Conservation (phyloP, 2,329 filamentous ascomycete genomes). For the Apiospora arundinis region DNA sequence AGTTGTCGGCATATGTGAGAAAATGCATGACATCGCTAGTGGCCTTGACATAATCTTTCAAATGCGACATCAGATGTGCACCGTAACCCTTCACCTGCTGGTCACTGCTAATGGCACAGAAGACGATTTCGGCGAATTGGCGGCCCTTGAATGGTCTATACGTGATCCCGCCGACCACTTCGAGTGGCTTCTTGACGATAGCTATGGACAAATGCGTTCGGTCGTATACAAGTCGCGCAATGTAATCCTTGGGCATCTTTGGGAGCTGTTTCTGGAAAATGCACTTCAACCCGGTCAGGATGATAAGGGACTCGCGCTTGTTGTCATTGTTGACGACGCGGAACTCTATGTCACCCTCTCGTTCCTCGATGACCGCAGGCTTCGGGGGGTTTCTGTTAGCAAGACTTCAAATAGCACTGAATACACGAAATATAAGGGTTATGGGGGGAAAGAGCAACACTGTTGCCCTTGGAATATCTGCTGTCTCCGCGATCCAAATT, state of each 20-base stretch:
- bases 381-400: slow-evolving; percentile 44
- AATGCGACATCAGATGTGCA: slow-evolving; percentile 95
- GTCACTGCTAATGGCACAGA: slow-evolving; percentile 96
- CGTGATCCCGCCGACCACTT: slow-evolving; percentile 96
- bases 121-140: slow-evolving; percentile 96
- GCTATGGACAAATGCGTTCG: slow-evolving; percentile 95
- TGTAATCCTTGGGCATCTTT: slow-evolving; percentile 99
- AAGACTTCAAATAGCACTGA: slow-evolving; percentile 14
- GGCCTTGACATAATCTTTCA: slow-evolving; percentile 98
- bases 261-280: slow-evolving; percentile 98
- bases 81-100: slow-evolving; percentile 99
- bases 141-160: slow-evolving; percentile 93
- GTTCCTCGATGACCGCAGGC: slow-evolving; percentile 92
- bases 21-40: slow-evolving; percentile 99
- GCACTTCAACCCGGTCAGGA: slow-evolving; percentile 93
- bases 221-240: slow-evolving; percentile 96
- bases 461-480: neutral
- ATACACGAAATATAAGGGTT: neutral
- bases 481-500: neutral
- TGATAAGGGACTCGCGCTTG: slow-evolving; percentile 85
- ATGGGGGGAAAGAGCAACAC: slow-evolving; percentile 6
- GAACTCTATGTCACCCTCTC: slow-evolving; percentile 93
- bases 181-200: slow-evolving; percentile 94
- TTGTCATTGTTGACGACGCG: slow-evolving; percentile 98
- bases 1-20: slow-evolving; percentile 97